Percentiles rank a stretch among this genome's conserved stretches.
Conservation (phyloP, 495 filamentous ascomycete genomes). For the Trichoderma virens region DNA sequence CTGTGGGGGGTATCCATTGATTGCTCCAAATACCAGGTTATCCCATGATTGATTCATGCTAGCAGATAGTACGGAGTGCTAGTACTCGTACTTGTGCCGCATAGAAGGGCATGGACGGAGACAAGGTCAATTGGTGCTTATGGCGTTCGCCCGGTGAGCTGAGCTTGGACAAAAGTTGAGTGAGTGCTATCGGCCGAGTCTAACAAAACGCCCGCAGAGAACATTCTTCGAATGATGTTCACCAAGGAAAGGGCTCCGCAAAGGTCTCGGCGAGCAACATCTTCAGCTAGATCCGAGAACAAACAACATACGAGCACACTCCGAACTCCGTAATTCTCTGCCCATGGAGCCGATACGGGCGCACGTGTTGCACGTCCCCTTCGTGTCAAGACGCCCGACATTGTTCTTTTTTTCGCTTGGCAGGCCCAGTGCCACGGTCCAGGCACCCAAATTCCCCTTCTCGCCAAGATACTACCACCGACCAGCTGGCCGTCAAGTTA, state of each 20-base stretch:
- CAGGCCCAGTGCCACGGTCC: neutral
- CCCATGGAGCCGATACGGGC: neutral
- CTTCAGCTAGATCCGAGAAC: neutral
- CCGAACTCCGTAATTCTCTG: neutral
- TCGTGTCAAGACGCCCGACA: slow-evolving; percentile 8
- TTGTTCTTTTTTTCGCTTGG: neutral
- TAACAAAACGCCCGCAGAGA: neutral
- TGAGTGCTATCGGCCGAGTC: neutral
- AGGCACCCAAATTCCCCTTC: neutral
- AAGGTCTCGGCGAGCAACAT: neutral
- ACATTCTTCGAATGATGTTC: neutral
- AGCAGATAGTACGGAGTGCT: neutral
- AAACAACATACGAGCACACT: neutral
- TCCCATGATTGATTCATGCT: neutral
- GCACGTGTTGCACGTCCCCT: slow-evolving; percentile 10
- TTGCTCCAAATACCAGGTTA: neutral
- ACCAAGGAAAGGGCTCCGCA: neutral
- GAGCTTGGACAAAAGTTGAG: neutral
- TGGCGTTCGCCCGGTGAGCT: neutral
- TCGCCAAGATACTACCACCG: no score
- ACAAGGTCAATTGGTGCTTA: slow-evolving; percentile 5
- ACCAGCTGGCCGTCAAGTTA: neutral
- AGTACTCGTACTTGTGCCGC: neutral
- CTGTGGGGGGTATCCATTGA: neutral
- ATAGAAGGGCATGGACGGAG: neutral